Base-by-base conservation (phyloP, 495 filamentous ascomycete species). In the Clohesyomyces aquaticus region DNA sequence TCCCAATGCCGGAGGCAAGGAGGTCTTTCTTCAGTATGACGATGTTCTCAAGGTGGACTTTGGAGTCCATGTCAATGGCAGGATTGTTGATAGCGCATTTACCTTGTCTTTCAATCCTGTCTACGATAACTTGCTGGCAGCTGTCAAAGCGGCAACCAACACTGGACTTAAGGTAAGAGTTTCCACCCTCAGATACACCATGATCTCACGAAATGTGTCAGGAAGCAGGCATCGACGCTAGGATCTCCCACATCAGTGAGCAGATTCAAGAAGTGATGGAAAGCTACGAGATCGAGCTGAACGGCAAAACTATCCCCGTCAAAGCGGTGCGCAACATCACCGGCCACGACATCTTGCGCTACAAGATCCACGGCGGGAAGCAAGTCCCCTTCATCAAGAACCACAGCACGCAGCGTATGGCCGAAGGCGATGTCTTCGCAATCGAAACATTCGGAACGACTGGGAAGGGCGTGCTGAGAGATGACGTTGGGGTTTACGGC, bases 1-100 rank as follows among this genome's bases (percentile, higher is more conserved):
- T 3, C 92, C 92, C 23, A 96, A 95, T 77, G 86, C 91, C n/a
- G 91, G 91, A 55, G 90, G 89, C 75, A 94, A 95, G 77, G 87
- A 87, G 69, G 79, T 92, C 29, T 47, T 67, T 14, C 76, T 96
- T 59, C 81, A 90, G 70, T 77, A 94, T 55, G 85, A 86, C 49
- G 91, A 96, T 76, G 91, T 96, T 28, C 87, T 96, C 88, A 96
- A 92, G 74, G 88, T 96, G 45, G 92, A 96, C 74, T 91, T 96
- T 61, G 92, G 92, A 38, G 90, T 93, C 9, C 92, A 96, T 66
- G 83, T 96, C 69, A 94, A 92, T 71, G 92, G 92, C 9, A 82
- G 88, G 55, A 96, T 96, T 71, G 89, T 96, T 25, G 92, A 96
- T 77, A 92, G 88, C 74, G 92, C 92, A 4, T 96, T 96, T 74